phyloP scores from a whole-genome alignment of 768 basidiomycete species.

The Pilatotrama ljubarskyi region DNA sequence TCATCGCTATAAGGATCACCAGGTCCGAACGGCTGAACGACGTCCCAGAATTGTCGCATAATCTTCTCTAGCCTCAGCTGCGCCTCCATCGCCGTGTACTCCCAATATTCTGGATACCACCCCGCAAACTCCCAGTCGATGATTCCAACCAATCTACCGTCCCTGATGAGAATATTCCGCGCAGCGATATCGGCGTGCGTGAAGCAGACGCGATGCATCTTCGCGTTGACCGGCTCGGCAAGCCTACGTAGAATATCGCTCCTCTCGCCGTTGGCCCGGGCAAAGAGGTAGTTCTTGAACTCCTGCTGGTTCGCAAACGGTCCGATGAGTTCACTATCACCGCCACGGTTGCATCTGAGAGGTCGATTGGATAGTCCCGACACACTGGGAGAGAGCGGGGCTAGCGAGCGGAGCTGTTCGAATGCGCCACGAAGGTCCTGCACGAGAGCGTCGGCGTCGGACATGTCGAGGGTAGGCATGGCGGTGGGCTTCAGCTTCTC shows the following conservation, averaged over 20 bases:
- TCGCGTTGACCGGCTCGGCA: background rate
- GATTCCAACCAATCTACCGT: conserved; percentile 20
- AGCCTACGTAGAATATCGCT: background rate
- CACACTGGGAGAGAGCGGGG: background rate
- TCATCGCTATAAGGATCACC: background rate
- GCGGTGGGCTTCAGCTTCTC: background rate
- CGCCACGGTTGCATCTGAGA: background rate
- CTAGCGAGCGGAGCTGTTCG: conserved; percentile 3
- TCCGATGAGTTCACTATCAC: background rate
- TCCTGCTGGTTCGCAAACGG: conserved; percentile 1
- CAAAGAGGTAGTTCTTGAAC: conserved; percentile 1
- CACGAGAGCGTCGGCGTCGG: background rate
- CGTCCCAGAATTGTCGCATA: conserved; percentile 5
- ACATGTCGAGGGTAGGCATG: background rate
- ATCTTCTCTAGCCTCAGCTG: background rate
- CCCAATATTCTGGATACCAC: conserved; percentile 32
- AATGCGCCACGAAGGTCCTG: conserved; percentile 2
- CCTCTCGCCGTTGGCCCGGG: background rate
- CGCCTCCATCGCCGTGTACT: conserved; percentile 16
- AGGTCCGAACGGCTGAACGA: background rate
- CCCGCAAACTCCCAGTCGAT: conserved; percentile 31
- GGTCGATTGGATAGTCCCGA: background rate
- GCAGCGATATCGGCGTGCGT: conserved; percentile 28
- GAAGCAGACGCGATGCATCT: conserved; percentile 18
- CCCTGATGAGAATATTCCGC: conserved; percentile 26